Base-by-base conservation (phyloP, 2,329 filamentous ascomycete genomes). In the Cercospora zeae-maydis region DNA sequence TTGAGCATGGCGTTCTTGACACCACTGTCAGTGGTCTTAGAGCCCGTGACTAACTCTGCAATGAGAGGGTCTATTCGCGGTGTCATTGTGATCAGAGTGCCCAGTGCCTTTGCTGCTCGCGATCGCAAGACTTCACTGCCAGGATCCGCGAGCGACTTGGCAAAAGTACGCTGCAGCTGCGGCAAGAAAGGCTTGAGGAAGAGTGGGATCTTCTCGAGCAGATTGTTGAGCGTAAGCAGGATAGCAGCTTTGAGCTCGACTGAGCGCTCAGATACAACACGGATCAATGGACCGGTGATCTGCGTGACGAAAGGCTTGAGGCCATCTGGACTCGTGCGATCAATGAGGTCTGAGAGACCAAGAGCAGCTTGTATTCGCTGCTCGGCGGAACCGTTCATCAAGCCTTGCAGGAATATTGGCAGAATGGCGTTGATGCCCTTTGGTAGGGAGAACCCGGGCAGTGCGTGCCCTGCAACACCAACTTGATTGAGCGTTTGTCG, bases 351-450 rank as follows among this genome's bases (percentile, higher is more conserved):
- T 2, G 93, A 96, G 70, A 99, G 96, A 61, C 91, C 95, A 66
- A 98, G 83, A 51, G 96, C 95, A 62, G 95, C 88, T 75, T 96
- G 91, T 27, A 92, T 95, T 75, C 93, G 86, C 79, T 99, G 95
- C 4, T 99, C 95, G 14, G 90, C 82, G 37, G 90, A 93, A 62
- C 95, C 96, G 72, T 99, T 98, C 89, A 99, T 96, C 69, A 99
- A 83, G 78, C 95, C 95, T 75, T 99, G 96, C 74, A 98, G 78
- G 84, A 99, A 98, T 69, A 99, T 98, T 1, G 96, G 95, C 65
- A 99, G 80, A 67, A 99, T 88, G 66, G 95, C 93, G 73, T 92
- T 96, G 82, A 99, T 96, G 66, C 96, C 96, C 84, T 98, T 99
- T 1, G 93, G 95, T 61, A 98, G 81, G 36, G 82, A 83, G 80